These are phyloP conservation scores for Cyclanthera cordifolia DNA, from an alignment of 306 rosid species.

Conservation along the genomic window DNA sequence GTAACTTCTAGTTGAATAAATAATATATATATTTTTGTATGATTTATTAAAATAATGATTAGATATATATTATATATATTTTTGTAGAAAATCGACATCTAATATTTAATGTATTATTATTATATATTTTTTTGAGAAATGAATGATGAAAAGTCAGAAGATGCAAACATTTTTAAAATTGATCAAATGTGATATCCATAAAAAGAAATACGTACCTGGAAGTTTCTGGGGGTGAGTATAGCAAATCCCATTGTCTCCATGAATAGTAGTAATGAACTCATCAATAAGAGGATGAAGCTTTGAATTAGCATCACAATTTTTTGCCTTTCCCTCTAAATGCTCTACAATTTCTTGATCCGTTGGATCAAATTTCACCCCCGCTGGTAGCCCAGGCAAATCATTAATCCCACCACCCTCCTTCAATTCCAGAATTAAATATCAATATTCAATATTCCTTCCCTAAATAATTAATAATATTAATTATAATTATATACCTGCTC, in stretches of 20 bases:
- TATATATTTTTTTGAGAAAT: no score
- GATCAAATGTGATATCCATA: no score
- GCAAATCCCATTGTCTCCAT: constrained; percentile 18
- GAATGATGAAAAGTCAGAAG: no score
- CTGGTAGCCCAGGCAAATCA: constrained; percentile 14
- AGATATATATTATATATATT: no score
- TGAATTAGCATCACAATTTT: neutral
- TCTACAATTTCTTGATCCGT: constrained; percentile 15
- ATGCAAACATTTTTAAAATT: no score
- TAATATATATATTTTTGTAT: no score
- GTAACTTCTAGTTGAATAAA: no score
- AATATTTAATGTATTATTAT: no score
- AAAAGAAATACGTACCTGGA: neutral
- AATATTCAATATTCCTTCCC: no score
- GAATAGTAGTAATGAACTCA: constrained; percentile 10
- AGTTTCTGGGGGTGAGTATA: constrained; percentile 17
- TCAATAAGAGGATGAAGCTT: constrained; percentile 13
- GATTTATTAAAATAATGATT: no score
- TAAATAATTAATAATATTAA: no score
- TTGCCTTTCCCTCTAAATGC: constrained; percentile 11
- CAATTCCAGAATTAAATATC: neutral
- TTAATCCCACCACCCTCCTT: constrained; percentile 17
- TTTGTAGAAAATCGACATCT: no score
- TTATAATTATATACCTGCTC: constrained; percentile 7
- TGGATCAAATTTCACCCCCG: constrained; percentile 16